phyloP scores from a whole-genome alignment of 2,329 filamentous ascomycete genomes.

The Curvularia hawaiiensis region DNA sequence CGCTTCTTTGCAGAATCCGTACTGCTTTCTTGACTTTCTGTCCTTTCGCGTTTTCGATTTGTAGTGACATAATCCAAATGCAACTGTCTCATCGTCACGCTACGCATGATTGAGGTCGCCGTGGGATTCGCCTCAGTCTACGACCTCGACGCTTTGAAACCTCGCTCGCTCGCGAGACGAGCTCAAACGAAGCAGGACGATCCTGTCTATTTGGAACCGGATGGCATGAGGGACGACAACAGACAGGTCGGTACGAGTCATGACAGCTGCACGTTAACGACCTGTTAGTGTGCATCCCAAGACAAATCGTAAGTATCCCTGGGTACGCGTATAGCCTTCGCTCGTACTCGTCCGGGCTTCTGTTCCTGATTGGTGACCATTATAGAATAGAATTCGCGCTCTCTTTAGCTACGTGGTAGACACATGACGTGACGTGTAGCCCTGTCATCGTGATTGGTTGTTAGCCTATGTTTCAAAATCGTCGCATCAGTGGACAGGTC shows the following conservation, averaged over 20 bases:
- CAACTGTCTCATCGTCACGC: neutral
- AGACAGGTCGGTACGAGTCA: neutral
- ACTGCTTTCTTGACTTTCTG: neutral
- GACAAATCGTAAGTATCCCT: neutral
- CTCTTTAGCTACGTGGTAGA: neutral
- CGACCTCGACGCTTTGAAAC: neutral
- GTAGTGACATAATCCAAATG: neutral
- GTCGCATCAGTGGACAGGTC: constrained; percentile 13
- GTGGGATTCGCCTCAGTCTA: neutral
- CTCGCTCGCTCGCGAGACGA: neutral
- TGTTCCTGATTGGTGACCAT: neutral
- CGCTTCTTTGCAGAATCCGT: neutral
- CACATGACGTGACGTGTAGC: neutral
- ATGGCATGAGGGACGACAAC: neutral
- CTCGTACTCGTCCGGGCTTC: neutral
- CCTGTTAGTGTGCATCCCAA: neutral
- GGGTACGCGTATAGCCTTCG: no score
- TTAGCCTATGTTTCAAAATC: constrained; percentile 15
- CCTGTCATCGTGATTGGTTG: constrained; percentile 2
- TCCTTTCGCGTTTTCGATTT: neutral
- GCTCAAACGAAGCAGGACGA: neutral
- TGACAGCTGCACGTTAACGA: neutral
- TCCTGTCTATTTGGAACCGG: neutral
- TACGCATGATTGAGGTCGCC: neutral
- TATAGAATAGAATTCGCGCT: neutral